A percentile compares a stretch with the other conserved stretches of the same genome.
phyloP scores from a whole-genome alignment of 495 filamentous ascomycete species.

The Rhypophila decipiens region DNA sequence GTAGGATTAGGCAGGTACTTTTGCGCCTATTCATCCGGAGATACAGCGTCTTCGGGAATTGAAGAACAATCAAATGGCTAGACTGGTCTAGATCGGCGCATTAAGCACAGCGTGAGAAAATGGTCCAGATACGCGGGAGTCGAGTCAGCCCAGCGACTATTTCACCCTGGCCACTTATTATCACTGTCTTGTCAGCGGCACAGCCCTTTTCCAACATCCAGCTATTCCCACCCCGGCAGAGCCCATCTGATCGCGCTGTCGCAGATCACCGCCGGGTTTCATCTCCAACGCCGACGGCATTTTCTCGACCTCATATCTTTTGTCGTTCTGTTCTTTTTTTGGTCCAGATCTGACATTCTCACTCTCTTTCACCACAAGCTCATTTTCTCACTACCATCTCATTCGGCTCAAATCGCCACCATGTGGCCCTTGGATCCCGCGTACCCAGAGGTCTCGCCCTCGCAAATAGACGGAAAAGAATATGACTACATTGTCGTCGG shows the following conservation, averaged over 20 bases:
- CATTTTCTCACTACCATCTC: background rate
- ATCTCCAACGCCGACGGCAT: background rate
- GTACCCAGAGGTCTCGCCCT: background rate
- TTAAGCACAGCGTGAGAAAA: too few species aligned
- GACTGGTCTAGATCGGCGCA: too few species aligned
- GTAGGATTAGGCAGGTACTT: background rate
- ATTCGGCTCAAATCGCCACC: background rate
- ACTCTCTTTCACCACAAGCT: background rate
- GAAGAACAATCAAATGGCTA: too few species aligned
- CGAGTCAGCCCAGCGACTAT: background rate
- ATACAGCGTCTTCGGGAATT: too few species aligned
- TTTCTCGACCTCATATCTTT: background rate
- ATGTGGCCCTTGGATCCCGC: background rate
- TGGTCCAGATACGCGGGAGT: too few species aligned
- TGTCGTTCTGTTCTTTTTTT: background rate
- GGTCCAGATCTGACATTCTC: background rate
- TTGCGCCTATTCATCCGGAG: background rate
- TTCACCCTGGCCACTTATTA: background rate
- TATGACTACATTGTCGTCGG: background rate
- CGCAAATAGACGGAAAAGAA: background rate
- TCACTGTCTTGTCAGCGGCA: too few species aligned
- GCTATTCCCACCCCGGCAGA: too few species aligned
- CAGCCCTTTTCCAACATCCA: too few species aligned
- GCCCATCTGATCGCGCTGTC: background rate
- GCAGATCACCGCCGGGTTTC: background rate